Conservation (phyloP, 106 monocot genomes). For the Posidonia australis region DNA sequence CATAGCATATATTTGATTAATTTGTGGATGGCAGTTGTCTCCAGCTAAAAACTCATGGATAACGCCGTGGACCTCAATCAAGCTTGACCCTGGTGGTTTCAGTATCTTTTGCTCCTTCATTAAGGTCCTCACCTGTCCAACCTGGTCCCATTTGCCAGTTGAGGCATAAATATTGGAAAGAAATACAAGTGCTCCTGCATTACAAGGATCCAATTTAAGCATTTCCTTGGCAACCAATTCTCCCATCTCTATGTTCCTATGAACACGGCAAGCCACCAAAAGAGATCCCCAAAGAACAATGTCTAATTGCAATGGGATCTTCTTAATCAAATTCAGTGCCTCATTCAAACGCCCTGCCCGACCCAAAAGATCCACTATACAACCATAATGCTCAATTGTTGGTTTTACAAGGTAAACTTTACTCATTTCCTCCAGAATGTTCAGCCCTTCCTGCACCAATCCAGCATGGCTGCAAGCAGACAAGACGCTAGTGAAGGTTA, state of each 20-base stretch:
- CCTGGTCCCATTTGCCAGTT: constrained; percentile 30
- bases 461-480: constrained; percentile 55
- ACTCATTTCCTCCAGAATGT: constrained; percentile 30
- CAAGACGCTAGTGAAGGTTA: constrained; percentile 36
- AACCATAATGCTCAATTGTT: constrained; percentile 68
- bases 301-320: constrained; percentile 30
- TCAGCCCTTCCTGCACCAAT: constrained; percentile 32
- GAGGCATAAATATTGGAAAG: constrained; percentile 56
- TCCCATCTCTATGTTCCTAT: constrained; percentile 44
- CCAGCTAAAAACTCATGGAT: constrained; percentile 58
- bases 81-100: constrained; percentile 60
- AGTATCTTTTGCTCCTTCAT: constrained; percentile 37
- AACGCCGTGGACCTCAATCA: constrained; percentile 32
- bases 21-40: constrained; percentile 31
- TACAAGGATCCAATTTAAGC: constrained; percentile 43
- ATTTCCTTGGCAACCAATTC: constrained; percentile 54
- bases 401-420: constrained; percentile 17
- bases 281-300: constrained; percentile 56
- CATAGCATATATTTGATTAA: constrained; percentile 36
- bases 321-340: constrained; percentile 35
- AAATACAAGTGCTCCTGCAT: constrained; percentile 55
- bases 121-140: constrained; percentile 22
- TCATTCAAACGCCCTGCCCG: constrained; percentile 39
- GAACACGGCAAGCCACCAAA: constrained; percentile 47
- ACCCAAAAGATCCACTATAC: constrained; percentile 45